Evolutionary conservation across 208 protist species (phyloP), one percentile per base, ranked within the genome.

Genomic region (Crithidia bombi): DNA sequence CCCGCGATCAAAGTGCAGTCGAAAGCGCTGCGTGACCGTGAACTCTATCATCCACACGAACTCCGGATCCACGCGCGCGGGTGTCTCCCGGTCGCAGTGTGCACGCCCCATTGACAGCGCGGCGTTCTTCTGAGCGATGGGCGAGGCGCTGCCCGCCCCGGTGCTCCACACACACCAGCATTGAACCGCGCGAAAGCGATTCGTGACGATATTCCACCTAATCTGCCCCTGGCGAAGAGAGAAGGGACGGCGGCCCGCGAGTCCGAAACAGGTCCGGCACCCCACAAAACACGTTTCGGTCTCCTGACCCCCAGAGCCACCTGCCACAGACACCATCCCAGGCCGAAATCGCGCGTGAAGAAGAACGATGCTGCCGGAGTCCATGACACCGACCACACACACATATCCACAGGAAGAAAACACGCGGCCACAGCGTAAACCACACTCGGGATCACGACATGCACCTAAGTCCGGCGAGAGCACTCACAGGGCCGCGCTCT

Each of bases 201-300:
- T 87, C 43, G 73, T 67, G 65, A 72, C 68, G 5, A 33, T 35
- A 56, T 83, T n/a, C n/a, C n/a, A n/a, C n/a, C n/a, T n/a, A n/a
- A n/a, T n/a, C n/a, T n/a, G n/a, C n/a, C n/a, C n/a, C n/a, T n/a
- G n/a, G n/a, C n/a, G n/a, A n/a, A n/a, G n/a, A n/a, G n/a, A n/a
- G n/a, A n/a, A n/a, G n/a, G n/a, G n/a, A n/a, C n/a, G n/a, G n/a
- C n/a, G n/a, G n/a, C n/a, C n/a, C n/a, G n/a, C 52, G 19, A 83
- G 39, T 1, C 63, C 36, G 66, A 86, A 86, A 25, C 78, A 75
- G 63, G 82, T 75, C 6, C 75, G 80, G 55, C 80, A 86, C 65
- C 80, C 76, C 80, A 85, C 80, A 85, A 55, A 85, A 85, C 17
- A 81, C 67, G 59, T 85, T 85, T 54, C 73, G 65, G 65, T 85